Base-by-base conservation (phyloP, 2,329 filamentous ascomycete genomes). In the Colletotrichum plurivorum region DNA sequence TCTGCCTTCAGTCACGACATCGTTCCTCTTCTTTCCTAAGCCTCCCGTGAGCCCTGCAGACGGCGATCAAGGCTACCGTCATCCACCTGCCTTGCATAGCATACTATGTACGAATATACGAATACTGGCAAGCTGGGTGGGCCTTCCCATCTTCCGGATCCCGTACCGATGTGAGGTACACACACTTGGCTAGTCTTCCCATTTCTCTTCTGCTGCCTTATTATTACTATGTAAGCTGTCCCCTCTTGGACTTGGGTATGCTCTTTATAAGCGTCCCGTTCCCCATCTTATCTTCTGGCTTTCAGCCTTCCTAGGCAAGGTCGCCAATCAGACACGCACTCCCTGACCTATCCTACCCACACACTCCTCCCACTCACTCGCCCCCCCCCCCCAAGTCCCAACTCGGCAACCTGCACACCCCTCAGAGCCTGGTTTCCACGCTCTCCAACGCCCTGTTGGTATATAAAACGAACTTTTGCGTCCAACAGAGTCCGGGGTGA, bases 301-400 rank as follows among this genome's bases (percentile, higher is more conserved):
- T 65, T 66, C 55, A 69, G 66, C 66, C 66, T 56, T 69, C 62
- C 51, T 66, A 36, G 55, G 57, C 55, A 56, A 66, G 62, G 43
- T 66, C 56, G 62, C 66, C 62, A 66, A 66, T 66, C 62, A 66
- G 43, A 69, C 43, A 60, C 62, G 20, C 36, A 60, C 6, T 27
- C 55, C 49, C 51, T n/a, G 55, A 56, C 66, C 62, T 51, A 51
- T 46, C 22, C 27, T 69, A 69, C 52, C 66, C 66, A 69, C 66
- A 60, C 49, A 55, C 66, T 69, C 66, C 66, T 69, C 62, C 45
- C 55, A 54, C 41, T 66, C 62, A 55, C 59, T 45, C 65, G 51
- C 39, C 65, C 54, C 55, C 49, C 22, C 55, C 49, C 27, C 53
- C 36, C 51, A 31, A 52, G 36, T 66, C 55, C 66, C 51, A 60